A percentile compares a stretch with the other conserved stretches of the same genome.
Conservation (phyloP, 345 rosid genomes). For the Atalantia buxifolia region DNA sequence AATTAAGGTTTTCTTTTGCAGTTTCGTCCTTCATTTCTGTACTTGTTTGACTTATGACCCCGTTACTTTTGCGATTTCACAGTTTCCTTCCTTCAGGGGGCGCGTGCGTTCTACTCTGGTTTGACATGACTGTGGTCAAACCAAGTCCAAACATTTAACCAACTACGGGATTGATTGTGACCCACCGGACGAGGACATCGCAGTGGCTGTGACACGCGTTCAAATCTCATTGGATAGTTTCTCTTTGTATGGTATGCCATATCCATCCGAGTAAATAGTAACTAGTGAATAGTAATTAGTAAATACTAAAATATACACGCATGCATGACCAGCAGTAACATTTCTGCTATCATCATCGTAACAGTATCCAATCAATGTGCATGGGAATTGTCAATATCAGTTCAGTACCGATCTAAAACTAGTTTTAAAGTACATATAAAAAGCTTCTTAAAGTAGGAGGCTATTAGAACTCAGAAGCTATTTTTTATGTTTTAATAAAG, state of each 20-base stretch:
- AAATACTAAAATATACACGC: not conserved
- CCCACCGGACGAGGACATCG: not conserved
- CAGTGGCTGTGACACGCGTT: not conserved
- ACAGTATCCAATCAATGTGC: not conserved
- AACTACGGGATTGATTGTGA: not conserved
- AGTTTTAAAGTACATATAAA: not conserved
- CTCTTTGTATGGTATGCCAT: not conserved
- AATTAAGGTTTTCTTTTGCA: not conserved
- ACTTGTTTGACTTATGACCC: not conserved
- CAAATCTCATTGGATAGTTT: not conserved
- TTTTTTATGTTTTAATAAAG: not conserved
- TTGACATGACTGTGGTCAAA: slow-evolving; percentile 23
- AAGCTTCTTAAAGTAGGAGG: not conserved
- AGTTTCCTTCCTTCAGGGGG: not conserved
- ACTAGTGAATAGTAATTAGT: too few species aligned
- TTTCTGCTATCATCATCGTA: not conserved
- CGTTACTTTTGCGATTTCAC: not conserved
- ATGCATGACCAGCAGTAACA: not conserved
- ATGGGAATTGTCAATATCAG: too few species aligned
- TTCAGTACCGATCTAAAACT: not conserved
- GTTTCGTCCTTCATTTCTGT: not conserved
- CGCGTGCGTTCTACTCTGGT: not conserved
- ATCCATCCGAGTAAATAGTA: too few species aligned
- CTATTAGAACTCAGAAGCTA: not conserved
- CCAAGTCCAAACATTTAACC: not conserved